Percentiles rank a stretch among this genome's conserved stretches.
phyloP scores from a whole-genome alignment of 768 basidiomycete genomes.

The Termitomyces eurrhizus region DNA sequence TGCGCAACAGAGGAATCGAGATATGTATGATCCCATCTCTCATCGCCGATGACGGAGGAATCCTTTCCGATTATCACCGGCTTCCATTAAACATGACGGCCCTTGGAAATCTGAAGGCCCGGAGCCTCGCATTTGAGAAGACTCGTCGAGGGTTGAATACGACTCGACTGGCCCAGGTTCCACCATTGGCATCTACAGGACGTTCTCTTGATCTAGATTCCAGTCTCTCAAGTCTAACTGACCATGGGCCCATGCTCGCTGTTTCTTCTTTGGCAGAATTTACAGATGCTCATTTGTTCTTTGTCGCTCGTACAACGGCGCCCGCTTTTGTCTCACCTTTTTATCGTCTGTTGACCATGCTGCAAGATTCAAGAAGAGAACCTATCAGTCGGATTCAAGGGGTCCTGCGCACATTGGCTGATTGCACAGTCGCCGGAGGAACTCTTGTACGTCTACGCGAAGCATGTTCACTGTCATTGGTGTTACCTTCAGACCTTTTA shows the following conservation, averaged over 20 bases:
- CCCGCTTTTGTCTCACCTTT: slow-evolving; percentile 28
- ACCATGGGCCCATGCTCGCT: slow-evolving; percentile 33
- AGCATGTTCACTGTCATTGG: slow-evolving; percentile 21
- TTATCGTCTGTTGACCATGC: slow-evolving; percentile 22
- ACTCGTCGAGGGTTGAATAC: slow-evolving; percentile 30
- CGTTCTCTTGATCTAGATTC: slow-evolving; percentile 47
- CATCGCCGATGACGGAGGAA: slow-evolving; percentile 40
- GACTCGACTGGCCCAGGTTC: not conserved
- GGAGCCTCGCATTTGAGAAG: slow-evolving; percentile 28
- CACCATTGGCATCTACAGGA: slow-evolving; percentile 30
- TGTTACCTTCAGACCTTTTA: slow-evolving; percentile 33
- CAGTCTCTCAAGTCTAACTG: slow-evolving; percentile 36
- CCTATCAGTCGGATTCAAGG: slow-evolving; percentile 9
- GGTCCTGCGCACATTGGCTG: slow-evolving; percentile 17
- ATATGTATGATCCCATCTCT: slow-evolving; percentile 46
- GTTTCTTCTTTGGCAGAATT: slow-evolving; percentile 13
- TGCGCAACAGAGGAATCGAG: slow-evolving; percentile 97
- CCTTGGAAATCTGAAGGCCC: slow-evolving; percentile 7
- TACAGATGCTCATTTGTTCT: slow-evolving; percentile 27
- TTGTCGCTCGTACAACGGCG: slow-evolving; percentile 32
- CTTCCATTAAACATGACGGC: slow-evolving; percentile 31
- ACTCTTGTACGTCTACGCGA: slow-evolving; percentile 18
- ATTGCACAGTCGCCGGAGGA: slow-evolving; percentile 14
- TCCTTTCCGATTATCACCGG: slow-evolving; percentile 44
- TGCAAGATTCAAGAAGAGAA: slow-evolving; percentile 6